Conservation (phyloP, 495 filamentous ascomycete genomes). For the Penicillium coffeae region DNA sequence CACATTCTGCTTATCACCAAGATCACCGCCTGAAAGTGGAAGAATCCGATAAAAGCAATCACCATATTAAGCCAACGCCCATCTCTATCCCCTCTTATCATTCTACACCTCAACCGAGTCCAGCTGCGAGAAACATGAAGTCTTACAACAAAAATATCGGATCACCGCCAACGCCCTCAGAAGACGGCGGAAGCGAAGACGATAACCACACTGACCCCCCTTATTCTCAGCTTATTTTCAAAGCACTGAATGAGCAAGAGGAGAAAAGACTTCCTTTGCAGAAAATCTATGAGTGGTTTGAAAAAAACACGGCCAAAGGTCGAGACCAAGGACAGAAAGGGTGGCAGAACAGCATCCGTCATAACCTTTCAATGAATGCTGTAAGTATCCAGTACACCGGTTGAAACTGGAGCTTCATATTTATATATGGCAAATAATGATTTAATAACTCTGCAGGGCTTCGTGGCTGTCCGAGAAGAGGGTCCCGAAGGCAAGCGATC, state of each 20-base stretch:
- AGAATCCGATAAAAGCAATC: neutral
- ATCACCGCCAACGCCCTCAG: conserved; percentile 14
- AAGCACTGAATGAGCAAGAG: conserved; percentile 63
- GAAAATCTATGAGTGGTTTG: conserved; percentile 90
- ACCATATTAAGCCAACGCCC: neutral
- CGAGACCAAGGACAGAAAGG: conserved; percentile 62
- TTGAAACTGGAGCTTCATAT: too few species aligned
- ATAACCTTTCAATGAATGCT: conserved; percentile 95
- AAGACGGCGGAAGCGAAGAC: conserved; percentile 23
- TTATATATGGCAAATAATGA: neutral
- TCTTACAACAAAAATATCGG: too few species aligned
- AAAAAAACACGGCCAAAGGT: conserved; percentile 72
- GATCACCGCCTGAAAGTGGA: neutral
- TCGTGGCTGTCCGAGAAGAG: conserved; percentile 53
- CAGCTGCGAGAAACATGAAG: conserved; percentile 4
- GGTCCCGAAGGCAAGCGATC: conserved; percentile 51
- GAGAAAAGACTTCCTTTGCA: conserved; percentile 70
- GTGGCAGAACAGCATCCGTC: conserved; percentile 96
- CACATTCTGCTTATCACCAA: neutral
- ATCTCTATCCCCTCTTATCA: conserved; percentile 22
- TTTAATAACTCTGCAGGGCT: conserved; percentile 49
- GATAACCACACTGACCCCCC: conserved; percentile 52
- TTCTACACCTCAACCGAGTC: conserved; percentile 12
- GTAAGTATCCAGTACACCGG: conserved; percentile 49
- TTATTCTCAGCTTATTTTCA: conserved; percentile 80